phyloP scores from a whole-genome alignment of 805 yeast species.

The Candida tibetensis region DNA sequence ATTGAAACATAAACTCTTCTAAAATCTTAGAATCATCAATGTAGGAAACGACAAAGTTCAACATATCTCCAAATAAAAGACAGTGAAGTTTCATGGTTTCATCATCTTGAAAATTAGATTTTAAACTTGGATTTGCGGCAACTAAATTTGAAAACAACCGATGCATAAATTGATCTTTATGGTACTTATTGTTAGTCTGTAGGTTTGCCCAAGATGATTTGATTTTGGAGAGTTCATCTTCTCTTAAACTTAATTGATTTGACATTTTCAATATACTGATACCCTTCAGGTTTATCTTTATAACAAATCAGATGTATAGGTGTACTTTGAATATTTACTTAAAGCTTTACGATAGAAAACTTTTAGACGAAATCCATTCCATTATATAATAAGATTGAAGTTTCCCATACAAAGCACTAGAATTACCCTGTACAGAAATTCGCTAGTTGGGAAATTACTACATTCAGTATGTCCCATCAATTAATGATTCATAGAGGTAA shows the following conservation, averaged over 20 bases:
- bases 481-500: neutral
- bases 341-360: too few relatives aligned
- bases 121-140: constrained; percentile 27
- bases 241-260: constrained; percentile 4
- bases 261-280: constrained; percentile 4
- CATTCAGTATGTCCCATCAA: neutral
- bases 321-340: too few relatives aligned
- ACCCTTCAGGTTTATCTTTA: too few relatives aligned
- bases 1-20: constrained; percentile 33
- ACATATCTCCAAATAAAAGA: constrained; percentile 34
- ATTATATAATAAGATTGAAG: too few relatives aligned
- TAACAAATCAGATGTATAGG: neutral
- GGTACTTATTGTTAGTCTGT: constrained; percentile 26
- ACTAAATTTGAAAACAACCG: constrained; percentile 33
- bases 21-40: constrained; percentile 25
- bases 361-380: neutral
- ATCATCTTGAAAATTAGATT: constrained; percentile 23
- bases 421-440: neutral
- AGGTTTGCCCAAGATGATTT: constrained; percentile 35
- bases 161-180: constrained; percentile 29
- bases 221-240: constrained; percentile 18
- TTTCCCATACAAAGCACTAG: neutral
- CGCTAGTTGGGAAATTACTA: neutral
- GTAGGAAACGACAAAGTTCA: constrained; percentile 30
- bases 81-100: constrained; percentile 28